Evolutionary conservation across 306 rosid species (phyloP).

Genomic region (Alnus rubra): DNA sequence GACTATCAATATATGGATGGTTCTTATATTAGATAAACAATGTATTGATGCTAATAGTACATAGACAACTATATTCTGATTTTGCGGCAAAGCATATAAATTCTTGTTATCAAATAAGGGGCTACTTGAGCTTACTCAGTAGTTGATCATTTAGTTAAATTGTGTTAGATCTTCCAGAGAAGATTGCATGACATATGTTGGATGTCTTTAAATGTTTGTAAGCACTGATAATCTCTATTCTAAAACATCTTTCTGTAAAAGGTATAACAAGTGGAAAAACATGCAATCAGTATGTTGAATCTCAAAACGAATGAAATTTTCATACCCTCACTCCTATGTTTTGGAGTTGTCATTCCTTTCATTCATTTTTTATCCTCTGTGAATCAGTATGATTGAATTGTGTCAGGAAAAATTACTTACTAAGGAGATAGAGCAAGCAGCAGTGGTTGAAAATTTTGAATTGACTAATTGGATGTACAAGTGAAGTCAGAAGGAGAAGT

Average conservation of each 20-base stretch:
- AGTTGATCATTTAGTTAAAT: background rate
- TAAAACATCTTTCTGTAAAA: background rate
- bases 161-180: background rate
- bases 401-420: background rate
- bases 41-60: background rate
- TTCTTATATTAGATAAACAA: background rate
- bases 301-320: background rate
- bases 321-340: background rate
- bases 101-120: background rate
- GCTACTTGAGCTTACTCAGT: background rate
- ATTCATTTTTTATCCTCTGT: background rate
- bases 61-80: background rate
- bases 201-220: background rate
- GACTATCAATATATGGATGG: background rate
- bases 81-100: background rate
- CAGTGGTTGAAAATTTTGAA: background rate
- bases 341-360: background rate
- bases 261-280: background rate
- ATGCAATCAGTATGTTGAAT: background rate
- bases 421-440: background rate
- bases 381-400: background rate
- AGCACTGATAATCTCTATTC: background rate
- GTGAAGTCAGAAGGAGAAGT: background rate
- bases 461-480: background rate
- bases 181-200: background rate